Base-by-base conservation (phyloP, 2,329 filamentous ascomycete species). In the Colletotrichum scovillei region DNA sequence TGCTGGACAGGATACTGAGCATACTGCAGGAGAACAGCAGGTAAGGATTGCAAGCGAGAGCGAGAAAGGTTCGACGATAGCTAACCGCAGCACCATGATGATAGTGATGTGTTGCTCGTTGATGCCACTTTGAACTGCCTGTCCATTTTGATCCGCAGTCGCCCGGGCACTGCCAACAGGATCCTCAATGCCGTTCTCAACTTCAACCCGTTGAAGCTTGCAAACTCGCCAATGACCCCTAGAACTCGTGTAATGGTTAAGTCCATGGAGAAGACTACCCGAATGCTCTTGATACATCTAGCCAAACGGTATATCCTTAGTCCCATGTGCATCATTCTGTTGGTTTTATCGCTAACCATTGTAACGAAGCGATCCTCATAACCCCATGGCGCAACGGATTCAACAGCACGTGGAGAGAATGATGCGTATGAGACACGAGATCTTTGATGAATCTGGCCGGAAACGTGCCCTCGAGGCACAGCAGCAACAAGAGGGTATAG, bases 201-300 rank as follows among this genome's bases (percentile, higher is more conserved):
- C 81, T 99, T 98, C 88, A 98, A 98, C 79, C 97, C 97, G 0
- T 85, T 98, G 57, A 95, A 93, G 82, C 89, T 94, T 76, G 94
- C 93, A 69, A 93, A 91, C 78, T 90, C 91, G 2, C 92, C 93
- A 4, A 90, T 97, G 86, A 96, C 93, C 0, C 89, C 94, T 3
- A 94, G 92, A 79, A 89, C 90, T 63, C 95, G 93, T 77, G 93
- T 99, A 73, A 91, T 96, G 78, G 89, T 97, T 74, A 95, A 92
- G 82, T 98, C 96, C 5, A 97, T 99, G 91, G 96, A 98, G 82
- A 95, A 97, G 80, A 99, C 97, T 28, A 94, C 94, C 3, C 91
- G 95, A 78, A 91, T 95, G 76, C 85, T 99, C 59, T 87, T 98
- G 52, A 89, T 95, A 66, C 95, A 98, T 82, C 86, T 98, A 66